phyloP scores from a whole-genome alignment of 169 alveolate genomes.

The Plasmodium reichenowi region DNA sequence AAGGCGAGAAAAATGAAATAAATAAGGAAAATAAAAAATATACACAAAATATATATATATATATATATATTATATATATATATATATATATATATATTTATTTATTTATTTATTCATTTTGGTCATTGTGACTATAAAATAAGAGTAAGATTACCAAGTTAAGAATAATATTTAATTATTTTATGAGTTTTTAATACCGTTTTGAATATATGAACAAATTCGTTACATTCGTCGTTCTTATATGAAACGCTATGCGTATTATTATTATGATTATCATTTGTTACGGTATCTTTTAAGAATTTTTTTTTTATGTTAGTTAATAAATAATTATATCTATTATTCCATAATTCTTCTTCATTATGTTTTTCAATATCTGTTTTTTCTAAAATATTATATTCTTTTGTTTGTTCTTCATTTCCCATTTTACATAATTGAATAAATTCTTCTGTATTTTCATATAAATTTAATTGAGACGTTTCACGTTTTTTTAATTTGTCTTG shows the following conservation, averaged over 20 bases:
- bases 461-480: not conserved
- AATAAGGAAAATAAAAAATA: too few species aligned
- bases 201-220: constrained; percentile 56
- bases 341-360: constrained; percentile 48
- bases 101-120: not conserved
- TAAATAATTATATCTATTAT: constrained; percentile 14
- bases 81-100: not conserved
- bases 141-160: not conserved
- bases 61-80: too few species aligned
- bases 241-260: not conserved
- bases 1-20: too few species aligned
- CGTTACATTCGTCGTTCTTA: constrained; percentile 24
- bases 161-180: constrained; percentile 39
- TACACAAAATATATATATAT: too few species aligned
- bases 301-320: constrained; percentile 18
- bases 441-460: constrained; percentile 7
- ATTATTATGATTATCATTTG: not conserved
- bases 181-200: constrained; percentile 8
- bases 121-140: not conserved
- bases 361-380: constrained; percentile 37
- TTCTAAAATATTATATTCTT: constrained; percentile 41
- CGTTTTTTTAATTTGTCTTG: not conserved
- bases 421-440: constrained; percentile 7
- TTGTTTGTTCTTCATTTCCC: constrained; percentile 49
- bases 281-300: not conserved